These are phyloP conservation scores for Sisymbrium irio DNA, from an alignment of 345 rosid species.

Conservation along the genomic window DNA sequence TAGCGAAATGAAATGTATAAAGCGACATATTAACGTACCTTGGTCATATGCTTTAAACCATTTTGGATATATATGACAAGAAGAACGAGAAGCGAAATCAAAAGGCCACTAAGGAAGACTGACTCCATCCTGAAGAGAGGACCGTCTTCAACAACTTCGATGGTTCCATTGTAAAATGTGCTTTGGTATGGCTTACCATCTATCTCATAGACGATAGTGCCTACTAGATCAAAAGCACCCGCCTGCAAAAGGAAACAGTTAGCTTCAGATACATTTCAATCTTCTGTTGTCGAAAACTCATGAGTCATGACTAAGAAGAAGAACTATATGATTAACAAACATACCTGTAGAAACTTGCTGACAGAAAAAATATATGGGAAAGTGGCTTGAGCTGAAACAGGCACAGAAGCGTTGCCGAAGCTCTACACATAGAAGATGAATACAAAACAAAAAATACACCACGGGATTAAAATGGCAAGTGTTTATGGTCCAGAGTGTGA, in stretches of 20 bases:
- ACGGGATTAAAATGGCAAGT: background rate
- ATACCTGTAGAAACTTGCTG: constrained; percentile 87
- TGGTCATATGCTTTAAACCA: constrained; percentile 61
- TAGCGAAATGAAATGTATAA: background rate
- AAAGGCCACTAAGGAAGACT: constrained; percentile 77
- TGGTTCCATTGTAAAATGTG: constrained; percentile 76
- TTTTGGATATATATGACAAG: constrained; percentile 69
- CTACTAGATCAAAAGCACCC: constrained; percentile 91
- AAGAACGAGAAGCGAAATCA: constrained; percentile 56
- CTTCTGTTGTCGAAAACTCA: background rate
- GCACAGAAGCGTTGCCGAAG: constrained; percentile 77
- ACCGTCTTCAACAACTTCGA: constrained; percentile 89
- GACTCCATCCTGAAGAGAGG: constrained; percentile 80
- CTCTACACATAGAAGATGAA: constrained; percentile 43
- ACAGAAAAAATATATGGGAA: constrained; percentile 79
- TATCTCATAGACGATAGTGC: constrained; percentile 68
- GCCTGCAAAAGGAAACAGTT: constrained; percentile 43
- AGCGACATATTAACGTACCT: constrained; percentile 44
- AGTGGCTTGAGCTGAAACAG: constrained; percentile 70
- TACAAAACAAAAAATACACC: background rate
- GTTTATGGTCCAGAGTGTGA: no score
- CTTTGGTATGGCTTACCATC: constrained; percentile 75
- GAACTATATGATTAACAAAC: background rate
- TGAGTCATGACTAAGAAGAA: background rate
- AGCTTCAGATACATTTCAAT: background rate